Conservation (phyloP, 2,329 filamentous ascomycete genomes). For the Neonectria coccinea region DNA sequence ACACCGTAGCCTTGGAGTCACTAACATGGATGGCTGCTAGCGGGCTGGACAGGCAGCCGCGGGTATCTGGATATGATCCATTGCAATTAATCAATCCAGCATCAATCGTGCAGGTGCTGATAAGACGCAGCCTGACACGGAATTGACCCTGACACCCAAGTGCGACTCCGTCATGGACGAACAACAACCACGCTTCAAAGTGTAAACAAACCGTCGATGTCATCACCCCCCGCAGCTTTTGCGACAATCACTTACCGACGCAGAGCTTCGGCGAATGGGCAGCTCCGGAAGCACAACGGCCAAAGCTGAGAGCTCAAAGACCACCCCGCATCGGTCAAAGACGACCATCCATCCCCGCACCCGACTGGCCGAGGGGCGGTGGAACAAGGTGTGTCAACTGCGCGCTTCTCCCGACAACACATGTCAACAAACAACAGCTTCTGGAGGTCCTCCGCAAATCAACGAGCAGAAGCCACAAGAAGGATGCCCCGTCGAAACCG, state of each 20-base stretch:
- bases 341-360: slow-evolving; percentile 27
- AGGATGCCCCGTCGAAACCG: neutral
- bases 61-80: neutral
- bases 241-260: slow-evolving; percentile 4
- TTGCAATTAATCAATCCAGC: slow-evolving; percentile 11
- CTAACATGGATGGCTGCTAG: slow-evolving; percentile 25
- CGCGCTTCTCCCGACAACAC: slow-evolving; percentile 26
- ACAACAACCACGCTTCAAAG: neutral
- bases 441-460: slow-evolving; percentile 10
- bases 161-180: neutral
- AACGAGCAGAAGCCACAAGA: neutral
- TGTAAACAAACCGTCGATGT: slow-evolving; percentile 20
- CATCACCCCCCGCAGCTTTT: slow-evolving; percentile 2
- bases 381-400: neutral
- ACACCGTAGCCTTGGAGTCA: neutral
- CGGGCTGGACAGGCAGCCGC: slow-evolving; percentile 10
- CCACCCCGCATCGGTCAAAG: slow-evolving; percentile 36
- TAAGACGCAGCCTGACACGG: neutral
- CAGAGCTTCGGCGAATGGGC: slow-evolving; percentile 32
- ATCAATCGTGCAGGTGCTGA: neutral
- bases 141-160: neutral
- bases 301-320: slow-evolving; percentile 4
- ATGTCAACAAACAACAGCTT: slow-evolving; percentile 27
- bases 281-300: slow-evolving; percentile 14
- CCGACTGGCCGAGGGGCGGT: slow-evolving; percentile 14